These are phyloP conservation scores for Malania oleifera DNA, from an alignment of 164 flowering plant genomes.

Conservation along the genomic window DNA sequence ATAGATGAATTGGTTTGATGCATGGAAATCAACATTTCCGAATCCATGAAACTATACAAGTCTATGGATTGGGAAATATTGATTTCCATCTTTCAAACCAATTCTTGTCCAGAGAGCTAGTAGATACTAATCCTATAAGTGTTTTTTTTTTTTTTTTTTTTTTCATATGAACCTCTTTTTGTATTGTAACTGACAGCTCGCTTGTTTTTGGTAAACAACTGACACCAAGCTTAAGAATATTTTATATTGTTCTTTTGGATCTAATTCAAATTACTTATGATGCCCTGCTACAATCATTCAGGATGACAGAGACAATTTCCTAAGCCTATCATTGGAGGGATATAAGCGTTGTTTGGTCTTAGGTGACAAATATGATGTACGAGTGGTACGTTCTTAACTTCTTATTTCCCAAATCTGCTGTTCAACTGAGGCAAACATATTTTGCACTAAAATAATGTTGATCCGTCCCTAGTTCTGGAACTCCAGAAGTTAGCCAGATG, in stretches of 20 bases:
- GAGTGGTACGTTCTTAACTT: constrained; percentile 58
- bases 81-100: too few relatives aligned
- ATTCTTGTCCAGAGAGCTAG: too few relatives aligned
- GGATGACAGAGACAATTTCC: constrained; percentile 93
- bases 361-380: constrained; percentile 86
- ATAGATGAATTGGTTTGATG: too few relatives aligned
- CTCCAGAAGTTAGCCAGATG: not conserved
- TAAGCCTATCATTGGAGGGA: constrained; percentile 78
- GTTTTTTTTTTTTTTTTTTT: too few relatives aligned
- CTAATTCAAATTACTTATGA: constrained; percentile 4
- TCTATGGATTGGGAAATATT: too few relatives aligned
- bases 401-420: not conserved
- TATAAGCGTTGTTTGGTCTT: constrained; percentile 81
- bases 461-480: not conserved
- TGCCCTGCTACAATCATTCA: constrained; percentile 24
- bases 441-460: not conserved
- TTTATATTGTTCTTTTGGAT: not conserved
- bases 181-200: not conserved
- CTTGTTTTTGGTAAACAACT: not conserved
- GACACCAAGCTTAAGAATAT: not conserved
- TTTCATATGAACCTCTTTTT: not conserved
- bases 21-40: too few relatives aligned
- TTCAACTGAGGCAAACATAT: not conserved
- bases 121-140: too few relatives aligned
- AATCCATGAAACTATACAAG: too few relatives aligned